Evolutionary conservation across 208 protist species (phyloP), one percentile per base, ranked within the genome.

Genomic region (Crithidia bombi): DNA sequence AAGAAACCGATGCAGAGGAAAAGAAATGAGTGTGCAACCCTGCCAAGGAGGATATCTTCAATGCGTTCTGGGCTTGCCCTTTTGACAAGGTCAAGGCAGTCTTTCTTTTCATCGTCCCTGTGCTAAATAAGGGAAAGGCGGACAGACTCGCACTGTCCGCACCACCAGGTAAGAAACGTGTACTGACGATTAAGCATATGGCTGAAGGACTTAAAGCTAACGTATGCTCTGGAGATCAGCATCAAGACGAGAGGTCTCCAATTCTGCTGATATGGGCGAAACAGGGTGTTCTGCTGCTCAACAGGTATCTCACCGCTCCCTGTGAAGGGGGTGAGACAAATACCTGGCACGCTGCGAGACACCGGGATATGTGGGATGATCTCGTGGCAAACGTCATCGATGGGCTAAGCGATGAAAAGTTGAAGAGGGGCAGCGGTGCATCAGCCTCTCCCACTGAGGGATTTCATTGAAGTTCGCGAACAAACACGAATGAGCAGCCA

Each of bases 261-360:
- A 4, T 36, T 36, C 5, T 55, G 50, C 28, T 6, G 50, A 21
- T 9, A 23, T 55, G 50, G 50, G 50, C 28, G 10, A 17, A 55
- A 28, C 50, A 55, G 19, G 50, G 50, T 3, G 50, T 36, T 3
- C 14, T 55, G 50, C n/a, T 55, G 50, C 50, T 55, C 1, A 55
- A 32, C 14, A 9, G 28, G 12, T 55, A n/a, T n/a, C 28, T 55
- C 15, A 55, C 50, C 6, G 28, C 36, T 55, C 50, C 28, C 14
- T 14, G 38, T 15, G 10, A 14, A 41, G 38, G 38, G 10, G 38
- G 38, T 15, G 38, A 41, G 38, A n/a, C n/a, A n/a, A n/a, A n/a
- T n/a, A n/a, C n/a, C n/a, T n/a, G n/a, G n/a, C n/a, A n/a, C n/a
- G n/a, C n/a, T n/a, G n/a, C n/a, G n/a, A n/a, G n/a, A n/a, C n/a